Conservation (phyloP, 2,329 filamentous ascomycete species). For the Fusarium chuoi region DNA sequence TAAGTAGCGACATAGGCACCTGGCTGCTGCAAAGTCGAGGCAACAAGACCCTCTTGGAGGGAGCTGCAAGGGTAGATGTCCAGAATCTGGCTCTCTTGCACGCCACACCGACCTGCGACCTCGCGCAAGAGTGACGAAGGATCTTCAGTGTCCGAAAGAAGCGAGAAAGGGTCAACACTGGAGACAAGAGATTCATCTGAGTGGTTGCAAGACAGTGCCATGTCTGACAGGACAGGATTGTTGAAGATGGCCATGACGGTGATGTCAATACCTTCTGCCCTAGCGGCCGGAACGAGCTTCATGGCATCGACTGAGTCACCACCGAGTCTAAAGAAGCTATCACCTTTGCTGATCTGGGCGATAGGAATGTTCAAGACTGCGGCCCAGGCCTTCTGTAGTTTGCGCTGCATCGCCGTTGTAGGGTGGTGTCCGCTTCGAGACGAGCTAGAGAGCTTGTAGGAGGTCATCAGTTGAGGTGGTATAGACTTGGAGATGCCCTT, state of each 20-base stretch:
- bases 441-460: constrained; percentile 26
- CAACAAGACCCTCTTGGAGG: constrained; percentile 35
- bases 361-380: not conserved
- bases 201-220: constrained; percentile 8
- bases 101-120: constrained; percentile 10
- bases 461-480: not conserved
- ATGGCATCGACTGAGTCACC: constrained; percentile 49
- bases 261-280: constrained; percentile 22
- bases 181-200: not conserved
- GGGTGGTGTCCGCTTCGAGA: constrained; percentile 47
- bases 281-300: constrained; percentile 35
- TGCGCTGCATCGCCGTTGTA: constrained; percentile 50
- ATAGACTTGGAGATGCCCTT: constrained; percentile 20
- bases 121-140: constrained; percentile 14
- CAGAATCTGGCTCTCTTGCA: constrained; percentile 9
- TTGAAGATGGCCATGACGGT: constrained; percentile 29
- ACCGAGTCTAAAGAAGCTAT: constrained; percentile 58
- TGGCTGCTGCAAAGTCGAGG: constrained; percentile 25
- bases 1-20: constrained; percentile 37
- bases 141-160: constrained; percentile 1
- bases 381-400: constrained; percentile 42
- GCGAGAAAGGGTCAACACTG: not conserved
- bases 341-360: constrained; percentile 16
- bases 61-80: constrained; percentile 34
- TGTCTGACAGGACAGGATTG: constrained; percentile 19